phyloP scores from a whole-genome alignment of 768 basidiomycete species.

The Lyophyllum atratum region DNA sequence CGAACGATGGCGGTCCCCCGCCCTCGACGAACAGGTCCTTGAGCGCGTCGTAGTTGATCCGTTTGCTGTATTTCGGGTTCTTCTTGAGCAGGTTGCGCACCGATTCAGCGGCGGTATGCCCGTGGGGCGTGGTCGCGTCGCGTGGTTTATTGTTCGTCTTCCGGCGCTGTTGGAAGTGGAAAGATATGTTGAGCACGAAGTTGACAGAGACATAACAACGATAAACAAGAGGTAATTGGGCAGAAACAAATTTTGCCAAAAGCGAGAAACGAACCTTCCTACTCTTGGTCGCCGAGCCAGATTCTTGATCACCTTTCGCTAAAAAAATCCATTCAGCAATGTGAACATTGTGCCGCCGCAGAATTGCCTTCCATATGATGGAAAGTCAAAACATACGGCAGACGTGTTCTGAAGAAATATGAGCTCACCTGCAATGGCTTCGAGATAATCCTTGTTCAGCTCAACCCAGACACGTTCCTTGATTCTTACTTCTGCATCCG shows the following conservation, averaged over 20 bases:
- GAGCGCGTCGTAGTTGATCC: slow-evolving; percentile 92
- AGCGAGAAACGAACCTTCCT: slow-evolving; percentile 74
- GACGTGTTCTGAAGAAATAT: slow-evolving; percentile 27
- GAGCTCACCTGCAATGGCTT: slow-evolving; percentile 73
- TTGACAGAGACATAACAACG: slow-evolving; percentile 14
- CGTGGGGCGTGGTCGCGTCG: slow-evolving; percentile 71
- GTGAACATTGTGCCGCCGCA: slow-evolving; percentile 13
- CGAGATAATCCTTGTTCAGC: slow-evolving; percentile 87
- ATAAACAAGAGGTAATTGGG: slow-evolving; percentile 16
- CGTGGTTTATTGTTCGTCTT: slow-evolving; percentile 65
- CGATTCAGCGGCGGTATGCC: slow-evolving; percentile 73
- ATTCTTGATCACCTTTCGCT: slow-evolving; percentile 70
- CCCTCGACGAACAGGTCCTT: slow-evolving; percentile 72
- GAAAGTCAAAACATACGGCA: not conserved
- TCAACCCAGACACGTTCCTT: slow-evolving; percentile 96
- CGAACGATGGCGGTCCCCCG: slow-evolving; percentile 29
- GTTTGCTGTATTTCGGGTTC: slow-evolving; percentile 85
- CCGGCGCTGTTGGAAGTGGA: slow-evolving; percentile 65
- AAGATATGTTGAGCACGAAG: slow-evolving; percentile 12
- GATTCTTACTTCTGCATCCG: slow-evolving; percentile 77
- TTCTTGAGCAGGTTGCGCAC: slow-evolving; percentile 80
- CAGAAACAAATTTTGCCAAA: slow-evolving; percentile 30
- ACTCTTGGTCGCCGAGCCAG: slow-evolving; percentile 49
- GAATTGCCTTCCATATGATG: slow-evolving; percentile 1
- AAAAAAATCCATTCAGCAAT: slow-evolving; percentile 47